phyloP scores from a whole-genome alignment of 2,329 filamentous ascomycete genomes.

The Venturia effusa region DNA sequence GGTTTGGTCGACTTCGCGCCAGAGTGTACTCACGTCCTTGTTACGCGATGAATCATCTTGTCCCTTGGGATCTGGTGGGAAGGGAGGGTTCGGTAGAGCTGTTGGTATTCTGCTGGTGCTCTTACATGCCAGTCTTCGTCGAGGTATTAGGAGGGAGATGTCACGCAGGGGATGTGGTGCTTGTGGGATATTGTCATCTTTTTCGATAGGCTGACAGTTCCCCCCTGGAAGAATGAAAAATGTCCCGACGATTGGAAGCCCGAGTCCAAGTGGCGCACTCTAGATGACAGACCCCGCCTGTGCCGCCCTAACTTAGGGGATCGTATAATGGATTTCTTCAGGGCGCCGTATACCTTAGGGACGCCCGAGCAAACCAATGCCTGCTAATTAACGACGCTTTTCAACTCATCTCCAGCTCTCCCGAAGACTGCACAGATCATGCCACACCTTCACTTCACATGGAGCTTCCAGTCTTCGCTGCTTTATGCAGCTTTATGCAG shows the following conservation, averaged over 20 bases:
- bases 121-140: neutral
- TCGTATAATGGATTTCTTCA: no score
- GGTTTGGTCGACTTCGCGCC: neutral
- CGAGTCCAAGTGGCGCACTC: neutral
- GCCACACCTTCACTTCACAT: no score
- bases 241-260: neutral
- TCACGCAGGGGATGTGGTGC: neutral
- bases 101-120: neutral
- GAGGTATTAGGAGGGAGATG: neutral
- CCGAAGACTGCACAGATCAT: neutral
- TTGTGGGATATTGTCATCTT: neutral
- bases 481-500: no score
- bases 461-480: neutral
- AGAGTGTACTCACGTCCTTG: neutral
- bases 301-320: no score
- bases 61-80: neutral
- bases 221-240: neutral
- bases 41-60: slow-evolving; percentile 2
- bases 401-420: neutral
- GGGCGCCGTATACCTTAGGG: neutral
- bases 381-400: neutral
- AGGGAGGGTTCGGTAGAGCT: neutral
- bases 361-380: neutral
- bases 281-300: neutral
- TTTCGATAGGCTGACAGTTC: neutral